Conservation (phyloP, 208 protist genomes). For the Naegleria lovaniensis region DNA sequence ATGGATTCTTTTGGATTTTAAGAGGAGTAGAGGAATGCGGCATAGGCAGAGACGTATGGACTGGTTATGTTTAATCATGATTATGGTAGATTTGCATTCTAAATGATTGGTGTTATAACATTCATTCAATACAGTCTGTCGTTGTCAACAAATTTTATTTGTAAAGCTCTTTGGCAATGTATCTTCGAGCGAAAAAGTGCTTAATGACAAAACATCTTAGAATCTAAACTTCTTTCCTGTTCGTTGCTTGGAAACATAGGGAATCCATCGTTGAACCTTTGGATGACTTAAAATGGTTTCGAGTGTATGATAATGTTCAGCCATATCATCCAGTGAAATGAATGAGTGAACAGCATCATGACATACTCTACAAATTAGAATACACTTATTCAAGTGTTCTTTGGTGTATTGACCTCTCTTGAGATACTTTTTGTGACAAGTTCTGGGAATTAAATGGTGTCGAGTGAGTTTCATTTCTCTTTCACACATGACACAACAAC, state of each 20-base stretch:
- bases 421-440: neutral
- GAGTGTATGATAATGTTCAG: slow-evolving; percentile 16
- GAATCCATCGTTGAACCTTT: slow-evolving; percentile 28
- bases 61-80: too few relatives aligned
- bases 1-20: slow-evolving; percentile 68
- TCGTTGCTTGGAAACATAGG: neutral
- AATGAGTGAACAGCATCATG: slow-evolving; percentile 28
- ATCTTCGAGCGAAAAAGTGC: too few relatives aligned
- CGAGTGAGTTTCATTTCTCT: slow-evolving; percentile 32
- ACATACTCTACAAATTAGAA: slow-evolving; percentile 33
- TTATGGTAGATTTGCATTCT: too few relatives aligned
- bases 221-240: neutral
- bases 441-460: slow-evolving; percentile 29
- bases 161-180: too few relatives aligned
- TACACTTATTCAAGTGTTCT: neutral
- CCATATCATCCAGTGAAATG: slow-evolving; percentile 16
- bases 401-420: slow-evolving; percentile 1
- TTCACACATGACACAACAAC: slow-evolving; percentile 32
- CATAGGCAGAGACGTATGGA: slow-evolving; percentile 59
- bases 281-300: slow-evolving; percentile 1
- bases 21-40: slow-evolving; percentile 65
- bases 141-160: too few relatives aligned
- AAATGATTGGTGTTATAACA: too few relatives aligned
- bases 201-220: neutral
- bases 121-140: too few relatives aligned